Evolutionary conservation across 2,329 filamentous ascomycete species (phyloP), one percentile per base, ranked within the genome.

Genomic region (Thermomyces lanuginosus): DNA sequence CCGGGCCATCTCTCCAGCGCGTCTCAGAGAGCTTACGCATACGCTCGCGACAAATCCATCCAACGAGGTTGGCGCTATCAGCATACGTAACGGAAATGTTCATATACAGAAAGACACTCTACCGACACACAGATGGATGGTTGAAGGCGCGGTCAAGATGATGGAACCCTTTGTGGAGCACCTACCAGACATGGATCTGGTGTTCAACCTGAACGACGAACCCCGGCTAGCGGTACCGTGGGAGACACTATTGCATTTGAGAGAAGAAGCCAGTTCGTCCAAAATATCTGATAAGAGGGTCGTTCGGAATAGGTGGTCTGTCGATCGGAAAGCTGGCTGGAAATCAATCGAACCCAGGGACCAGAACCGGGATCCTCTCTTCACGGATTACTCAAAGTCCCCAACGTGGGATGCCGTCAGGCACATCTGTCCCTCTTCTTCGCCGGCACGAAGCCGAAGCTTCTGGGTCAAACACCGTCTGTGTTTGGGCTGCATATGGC

Each of bases 381-480:
- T 61, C 30, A 44, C 43, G 2, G 55, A 60, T 18, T 42, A 42
- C 26, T 50, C 56, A 3, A 56, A 54, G 35, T 39, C 43, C 15
- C 49, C 50, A 17, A 48, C 53, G 6, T 62, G 56, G 20, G 47
- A 41, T 8, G 54, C 53, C 26, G 51, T 50, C 53, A 60, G 58
- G 44, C 38, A 60, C 3, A 62, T 69, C 8, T 89, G 80, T 39
- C 63, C 72, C 1, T 63, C 69, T 2, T 58, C 60, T 0, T 78
- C 78, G 1, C 62, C 59, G 8, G 66, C 66, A 3, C 65, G 72
- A 14, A 63, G 58, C 8, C 61, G 63, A 6, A 61, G 67, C 8
- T 59, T 69, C 32, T 79, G 72, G 71, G 66, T 79, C 36, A 63
- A 66, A 13, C 63, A 63, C 29, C 60, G 65, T 18, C 62, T 81